phyloP scores from a whole-genome alignment of 371 early-diverging fungal species.

The Haplosporangium sp. region DNA sequence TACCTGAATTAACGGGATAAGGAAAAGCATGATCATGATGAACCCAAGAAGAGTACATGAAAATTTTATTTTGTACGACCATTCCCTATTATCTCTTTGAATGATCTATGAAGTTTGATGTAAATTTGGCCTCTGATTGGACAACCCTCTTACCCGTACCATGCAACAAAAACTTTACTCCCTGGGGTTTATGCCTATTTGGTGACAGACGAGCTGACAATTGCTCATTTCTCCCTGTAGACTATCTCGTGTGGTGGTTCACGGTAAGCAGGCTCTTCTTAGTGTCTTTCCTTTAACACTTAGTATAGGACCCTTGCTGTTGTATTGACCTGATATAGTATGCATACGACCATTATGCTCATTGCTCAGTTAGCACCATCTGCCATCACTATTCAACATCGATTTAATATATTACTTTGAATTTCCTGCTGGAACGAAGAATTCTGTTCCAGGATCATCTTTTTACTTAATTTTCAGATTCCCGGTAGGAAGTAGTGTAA shows the following conservation, averaged over 20 bases:
- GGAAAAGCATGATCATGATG: not conserved
- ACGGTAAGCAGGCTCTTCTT: not conserved
- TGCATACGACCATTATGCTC: conserved; percentile 9
- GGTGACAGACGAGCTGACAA: not conserved
- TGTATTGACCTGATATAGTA: not conserved
- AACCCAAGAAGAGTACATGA: not conserved
- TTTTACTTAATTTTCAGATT: no score
- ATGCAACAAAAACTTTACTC: not conserved
- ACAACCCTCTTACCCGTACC: not conserved
- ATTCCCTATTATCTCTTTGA: conserved; percentile 8
- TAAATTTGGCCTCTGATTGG: conserved; percentile 8
- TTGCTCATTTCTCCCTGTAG: no score
- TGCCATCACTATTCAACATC: conserved; percentile 1
- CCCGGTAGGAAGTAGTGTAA: no score
- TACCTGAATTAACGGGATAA: not conserved
- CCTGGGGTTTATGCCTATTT: not conserved
- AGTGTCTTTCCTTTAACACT: not conserved
- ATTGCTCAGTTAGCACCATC: conserved; percentile 11
- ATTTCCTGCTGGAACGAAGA: no score
- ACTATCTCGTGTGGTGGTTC: not conserved
- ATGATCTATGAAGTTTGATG: conserved; percentile 18
- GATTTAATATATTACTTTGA: no score
- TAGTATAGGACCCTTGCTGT: not conserved
- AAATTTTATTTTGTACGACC: conserved; percentile 10
- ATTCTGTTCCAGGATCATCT: no score